Percentiles rank a stretch among this genome's conserved stretches.
These are phyloP conservation scores for Hanseniaspora pseudoguilliermondii DNA, from an alignment of 805 yeast genomes.

Conservation along the genomic window DNA sequence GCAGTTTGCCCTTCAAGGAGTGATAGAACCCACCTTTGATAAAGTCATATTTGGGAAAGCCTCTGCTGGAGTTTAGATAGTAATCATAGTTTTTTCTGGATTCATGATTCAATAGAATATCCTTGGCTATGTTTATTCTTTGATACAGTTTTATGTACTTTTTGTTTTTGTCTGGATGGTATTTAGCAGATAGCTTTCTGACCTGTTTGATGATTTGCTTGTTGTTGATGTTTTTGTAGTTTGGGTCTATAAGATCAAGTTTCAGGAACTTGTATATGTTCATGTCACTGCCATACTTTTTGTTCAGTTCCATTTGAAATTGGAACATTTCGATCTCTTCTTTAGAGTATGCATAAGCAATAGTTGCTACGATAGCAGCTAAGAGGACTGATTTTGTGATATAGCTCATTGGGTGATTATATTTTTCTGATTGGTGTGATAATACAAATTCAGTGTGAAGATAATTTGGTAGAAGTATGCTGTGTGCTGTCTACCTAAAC, in stretches of 20 bases:
- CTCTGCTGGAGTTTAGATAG: constrained; percentile 54
- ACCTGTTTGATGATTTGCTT: constrained; percentile 54
- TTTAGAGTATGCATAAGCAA: constrained; percentile 36
- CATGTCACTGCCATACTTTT: constrained; percentile 48
- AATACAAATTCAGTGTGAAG: too few species aligned
- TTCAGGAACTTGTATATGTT: constrained; percentile 61
- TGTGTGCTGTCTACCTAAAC: too few species aligned
- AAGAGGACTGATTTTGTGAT: background rate
- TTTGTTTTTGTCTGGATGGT: constrained; percentile 75
- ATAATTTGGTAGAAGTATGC: too few species aligned
- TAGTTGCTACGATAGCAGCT: background rate
- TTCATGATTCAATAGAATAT: constrained; percentile 51
- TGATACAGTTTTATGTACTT: constrained; percentile 47
- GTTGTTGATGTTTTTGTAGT: constrained; percentile 28
- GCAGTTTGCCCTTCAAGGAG: constrained; percentile 42
- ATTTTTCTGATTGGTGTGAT: too few species aligned
- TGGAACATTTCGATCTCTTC: constrained; percentile 74
- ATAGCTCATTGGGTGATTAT: background rate
- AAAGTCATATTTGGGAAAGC: constrained; percentile 68
- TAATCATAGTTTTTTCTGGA: constrained; percentile 69
- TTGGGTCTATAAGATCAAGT: constrained; percentile 25
- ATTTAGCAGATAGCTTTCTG: constrained; percentile 52
- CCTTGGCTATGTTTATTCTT: constrained; percentile 60
- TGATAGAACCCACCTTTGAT: constrained; percentile 45
- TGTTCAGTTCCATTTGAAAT: constrained; percentile 48